Evolutionary conservation across 2,329 filamentous ascomycete genomes (phyloP), one percentile per base, ranked within the genome.

Genomic region (Sclerotinia glacialis): DNA sequence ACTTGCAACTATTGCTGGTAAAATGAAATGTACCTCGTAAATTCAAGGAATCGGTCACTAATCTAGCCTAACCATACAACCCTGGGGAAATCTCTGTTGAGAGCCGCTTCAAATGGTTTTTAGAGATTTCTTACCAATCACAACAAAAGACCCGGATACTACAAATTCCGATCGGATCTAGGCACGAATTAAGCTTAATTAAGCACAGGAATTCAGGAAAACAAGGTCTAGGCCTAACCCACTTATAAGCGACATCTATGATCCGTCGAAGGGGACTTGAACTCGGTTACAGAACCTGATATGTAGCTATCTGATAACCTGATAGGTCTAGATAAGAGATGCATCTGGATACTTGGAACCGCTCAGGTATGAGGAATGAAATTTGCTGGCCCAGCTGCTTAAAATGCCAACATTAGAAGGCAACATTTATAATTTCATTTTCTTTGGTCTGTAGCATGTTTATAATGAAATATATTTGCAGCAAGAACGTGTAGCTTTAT

Each of bases 311-410:
- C 23, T 59, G 18, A 40, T 40, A 40, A 4, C 37, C 6, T 59
- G 28, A 47, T 59, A 46, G 55, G 55, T 31, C 12, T 11, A 16
- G 26, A 31, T 59, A 59, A 46, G 55, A 59, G 40, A 59, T 46
- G 23, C 6, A n/a, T n/a, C n/a, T 18, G 55, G 37, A 59, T 59
- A 34, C 42, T 34, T 58, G 37, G 9, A 58, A 26, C 34, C 34
- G 34, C 14, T 56, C 14, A 26, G 14, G n/a, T 11, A 37, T 40
- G 34, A 58, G 23, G n/a, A 58, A 44, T 58, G 40, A 58, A 55
- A 55, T 37, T 55, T 37, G 53, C 53, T 55, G 55, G 26, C 42
- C 9, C 26, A n/a, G 26, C 26, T 59, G 18, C 9, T 26, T 31
- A n/a, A 53, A 34, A n/a, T 34, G n/a, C 11, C 31, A 59, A 16